Evolutionary conservation across 2,329 filamentous ascomycete species (phyloP).

Genomic region (Cytospora chrysosperma): DNA sequence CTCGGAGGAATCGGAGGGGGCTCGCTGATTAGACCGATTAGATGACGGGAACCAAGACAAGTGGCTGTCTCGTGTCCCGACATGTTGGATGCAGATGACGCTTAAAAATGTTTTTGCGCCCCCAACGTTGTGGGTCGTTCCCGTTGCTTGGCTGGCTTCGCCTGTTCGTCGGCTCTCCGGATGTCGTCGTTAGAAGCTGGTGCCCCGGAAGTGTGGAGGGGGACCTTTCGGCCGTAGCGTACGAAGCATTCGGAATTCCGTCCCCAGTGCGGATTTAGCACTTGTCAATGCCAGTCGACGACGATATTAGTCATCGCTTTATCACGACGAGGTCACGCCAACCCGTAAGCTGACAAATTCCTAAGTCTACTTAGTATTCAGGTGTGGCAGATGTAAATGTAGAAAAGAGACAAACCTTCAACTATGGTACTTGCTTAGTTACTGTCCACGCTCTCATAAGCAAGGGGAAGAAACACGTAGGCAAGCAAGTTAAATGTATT

Average conservation of each 20-base stretch:
- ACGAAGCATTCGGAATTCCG: not conserved
- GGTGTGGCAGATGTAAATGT: too few relatives aligned
- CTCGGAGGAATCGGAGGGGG: not conserved
- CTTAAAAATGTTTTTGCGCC: not conserved
- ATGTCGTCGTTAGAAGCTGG: not conserved
- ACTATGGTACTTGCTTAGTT: too few relatives aligned
- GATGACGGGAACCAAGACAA: constrained; percentile 10
- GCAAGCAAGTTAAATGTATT: too few relatives aligned
- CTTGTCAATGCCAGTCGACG: too few relatives aligned
- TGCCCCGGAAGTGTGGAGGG: too few relatives aligned
- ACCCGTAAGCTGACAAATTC: not conserved
- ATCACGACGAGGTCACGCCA: too few relatives aligned
- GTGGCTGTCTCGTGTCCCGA: not conserved
- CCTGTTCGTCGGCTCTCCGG: not conserved
- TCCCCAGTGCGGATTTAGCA: not conserved
- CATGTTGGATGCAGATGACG: not conserved
- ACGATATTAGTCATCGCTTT: too few relatives aligned
- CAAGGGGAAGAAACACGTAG: too few relatives aligned
- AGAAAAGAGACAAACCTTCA: too few relatives aligned
- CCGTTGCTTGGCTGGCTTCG: constrained; percentile 13
- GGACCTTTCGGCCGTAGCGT: not conserved
- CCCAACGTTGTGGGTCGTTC: not conserved
- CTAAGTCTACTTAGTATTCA: too few relatives aligned
- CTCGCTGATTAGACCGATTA: constrained; percentile 23
- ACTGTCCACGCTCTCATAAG: too few relatives aligned